Conservation (phyloP, 176 grass and related monocot genomes). For the maize (Zea mays) region DNA sequence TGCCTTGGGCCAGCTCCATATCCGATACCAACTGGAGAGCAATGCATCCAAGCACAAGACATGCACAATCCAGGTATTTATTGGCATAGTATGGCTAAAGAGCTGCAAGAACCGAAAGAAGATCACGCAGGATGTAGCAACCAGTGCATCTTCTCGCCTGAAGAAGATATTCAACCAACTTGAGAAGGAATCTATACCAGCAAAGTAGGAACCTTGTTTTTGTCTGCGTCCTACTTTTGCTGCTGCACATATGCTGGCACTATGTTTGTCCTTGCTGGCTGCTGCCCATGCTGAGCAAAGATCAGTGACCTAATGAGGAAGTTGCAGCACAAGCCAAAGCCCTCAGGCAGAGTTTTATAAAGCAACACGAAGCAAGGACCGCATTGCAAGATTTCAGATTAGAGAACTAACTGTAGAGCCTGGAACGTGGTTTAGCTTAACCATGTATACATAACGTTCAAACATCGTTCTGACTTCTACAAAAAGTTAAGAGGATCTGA, state of each 20-base stretch:
- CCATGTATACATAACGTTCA: slow-evolving; percentile 18
- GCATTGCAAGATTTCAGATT: not conserved
- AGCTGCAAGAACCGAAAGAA: slow-evolving; percentile 75
- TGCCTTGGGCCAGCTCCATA: slow-evolving; percentile 53
- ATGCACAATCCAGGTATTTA: slow-evolving; percentile 56
- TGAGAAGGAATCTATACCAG: slow-evolving; percentile 56
- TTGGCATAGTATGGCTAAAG: slow-evolving; percentile 83
- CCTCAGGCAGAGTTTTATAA: not conserved
- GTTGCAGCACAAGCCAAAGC: not conserved
- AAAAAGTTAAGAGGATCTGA: not conserved
- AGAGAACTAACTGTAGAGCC: slow-evolving; percentile 7
- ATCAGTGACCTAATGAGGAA: slow-evolving; percentile 23
- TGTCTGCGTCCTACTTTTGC: slow-evolving; percentile 25
- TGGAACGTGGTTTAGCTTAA: slow-evolving; percentile 17
- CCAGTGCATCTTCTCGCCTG: slow-evolving; percentile 59
- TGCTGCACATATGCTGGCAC: slow-evolving; percentile 28
- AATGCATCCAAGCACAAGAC: slow-evolving; percentile 45
- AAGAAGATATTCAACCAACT: slow-evolving; percentile 69
- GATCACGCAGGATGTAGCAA: slow-evolving; percentile 58
- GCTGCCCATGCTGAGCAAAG: slow-evolving; percentile 6
- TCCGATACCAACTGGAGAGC: slow-evolving; percentile 76
- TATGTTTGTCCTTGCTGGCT: slow-evolving; percentile 7
- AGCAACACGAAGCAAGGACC: not conserved
- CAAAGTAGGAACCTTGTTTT: slow-evolving; percentile 40
- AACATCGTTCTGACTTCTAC: not conserved